Evolutionary conservation across 192 early-diverging fungal species (phyloP), one percentile per base, ranked within the genome.

Genomic region (Umbelopsis sp.): DNA sequence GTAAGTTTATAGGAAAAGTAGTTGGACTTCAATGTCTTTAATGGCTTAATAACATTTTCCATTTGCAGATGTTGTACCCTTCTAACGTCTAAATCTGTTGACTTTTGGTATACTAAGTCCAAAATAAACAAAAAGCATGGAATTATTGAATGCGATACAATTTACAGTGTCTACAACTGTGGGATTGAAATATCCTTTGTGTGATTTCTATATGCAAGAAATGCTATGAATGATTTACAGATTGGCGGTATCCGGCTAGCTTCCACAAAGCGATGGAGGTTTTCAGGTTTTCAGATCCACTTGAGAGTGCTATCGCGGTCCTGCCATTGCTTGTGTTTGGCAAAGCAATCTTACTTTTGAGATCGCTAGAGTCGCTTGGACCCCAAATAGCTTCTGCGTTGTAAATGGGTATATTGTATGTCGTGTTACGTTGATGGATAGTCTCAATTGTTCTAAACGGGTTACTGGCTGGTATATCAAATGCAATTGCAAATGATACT

Each of bases 1-100:
- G 93, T 95, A 89, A 84, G 92, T 89, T 64, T 6, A 22, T 45
- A 35, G 22, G 23, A 44, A 41, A 49, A 1, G 13, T 52, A 13
- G 18, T 25, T 58, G 18, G 18, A 45, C 13, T 55, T 74, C 23
- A 1, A 6, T 21, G 15, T 37, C 44, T 46, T 20, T 1, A 33
- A 11, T 64, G 27, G 13, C 20, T 71, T 71, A 41, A 25, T 53
- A 49, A 27, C 48, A 67, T 45, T 64, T 33, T 76, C 70, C 55
- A 48, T 68, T 49, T 66, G 46, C 78, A 94, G 92, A 96, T 98
- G 94, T 77, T 98, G 81, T 98, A 98, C 89, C 96, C 96, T 71
- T 98, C 96, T 78, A 78, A 67, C 77, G 74, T 78, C 72, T 78
- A 78, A 78, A 72, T 41, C 33, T 23, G 37, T 49, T 73, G 55